Percentiles rank a stretch among this genome's conserved stretches.
These are phyloP conservation scores for Phytophthora boehmeriae DNA, from an alignment of 352 stramenopile species.

Conservation along the genomic window DNA sequence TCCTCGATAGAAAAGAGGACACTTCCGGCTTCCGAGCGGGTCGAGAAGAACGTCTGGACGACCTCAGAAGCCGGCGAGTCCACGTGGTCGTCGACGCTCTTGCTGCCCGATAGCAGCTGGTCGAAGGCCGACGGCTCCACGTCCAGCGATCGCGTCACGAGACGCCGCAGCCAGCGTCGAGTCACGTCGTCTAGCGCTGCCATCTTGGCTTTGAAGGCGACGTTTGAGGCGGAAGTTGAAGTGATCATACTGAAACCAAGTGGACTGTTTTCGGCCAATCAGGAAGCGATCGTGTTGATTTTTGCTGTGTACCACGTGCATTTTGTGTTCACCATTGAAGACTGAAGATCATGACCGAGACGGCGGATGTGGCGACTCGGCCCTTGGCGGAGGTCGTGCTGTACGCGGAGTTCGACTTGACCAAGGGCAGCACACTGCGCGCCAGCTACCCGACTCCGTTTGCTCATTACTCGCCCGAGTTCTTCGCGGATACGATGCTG, in stretches of 20 bases:
- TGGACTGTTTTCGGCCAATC: no score
- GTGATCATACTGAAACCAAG: no score
- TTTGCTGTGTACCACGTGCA: no score
- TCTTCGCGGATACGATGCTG: slow-evolving; percentile 90
- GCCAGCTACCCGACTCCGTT: slow-evolving; percentile 67
- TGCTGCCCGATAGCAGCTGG: slow-evolving; percentile 46
- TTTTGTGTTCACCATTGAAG: no score
- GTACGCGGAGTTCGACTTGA: slow-evolving; percentile 88
- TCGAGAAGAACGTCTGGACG: slow-evolving; percentile 64
- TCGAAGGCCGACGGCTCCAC: slow-evolving; percentile 63
- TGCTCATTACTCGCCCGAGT: slow-evolving; percentile 85
- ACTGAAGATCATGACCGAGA: slow-evolving; percentile 1
- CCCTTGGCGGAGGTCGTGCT: slow-evolving; percentile 74
- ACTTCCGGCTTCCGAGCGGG: slow-evolving; percentile 57
- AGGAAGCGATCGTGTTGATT: no score
- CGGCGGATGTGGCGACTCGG: slow-evolving; percentile 1
- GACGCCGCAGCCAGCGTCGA: slow-evolving; percentile 61
- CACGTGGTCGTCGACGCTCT: slow-evolving; percentile 40
- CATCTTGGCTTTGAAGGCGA: background rate
- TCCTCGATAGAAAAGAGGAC: slow-evolving; percentile 79
- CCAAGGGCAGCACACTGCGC: slow-evolving; percentile 86
- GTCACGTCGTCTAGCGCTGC: slow-evolving; percentile 59
- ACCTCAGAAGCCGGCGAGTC: slow-evolving; percentile 41
- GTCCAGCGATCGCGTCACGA: slow-evolving; percentile 68
- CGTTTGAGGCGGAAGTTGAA: background rate